A percentile compares a stretch with the other conserved stretches of the same genome.
Conservation (phyloP, 352 stramenopile genomes). For the Pythium brachiatum region DNA sequence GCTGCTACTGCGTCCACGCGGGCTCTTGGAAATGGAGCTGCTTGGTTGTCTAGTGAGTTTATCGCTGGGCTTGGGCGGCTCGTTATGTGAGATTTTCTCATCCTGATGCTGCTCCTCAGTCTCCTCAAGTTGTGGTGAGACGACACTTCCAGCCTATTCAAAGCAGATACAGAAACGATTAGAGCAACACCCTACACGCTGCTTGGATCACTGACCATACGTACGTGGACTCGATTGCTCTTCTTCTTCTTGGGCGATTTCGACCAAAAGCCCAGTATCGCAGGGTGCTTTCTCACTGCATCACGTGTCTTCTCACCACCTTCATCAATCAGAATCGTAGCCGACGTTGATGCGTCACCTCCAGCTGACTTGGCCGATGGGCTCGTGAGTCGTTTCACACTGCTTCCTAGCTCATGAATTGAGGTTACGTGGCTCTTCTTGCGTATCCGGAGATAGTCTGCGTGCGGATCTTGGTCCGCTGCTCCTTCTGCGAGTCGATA, state of each 20-base stretch:
- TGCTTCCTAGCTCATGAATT: background rate
- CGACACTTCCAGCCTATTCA: constrained; percentile 8
- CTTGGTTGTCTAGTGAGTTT: background rate
- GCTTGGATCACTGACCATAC: background rate
- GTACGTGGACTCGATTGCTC: constrained; percentile 21
- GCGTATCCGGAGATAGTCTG: constrained; percentile 15
- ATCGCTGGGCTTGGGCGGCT: background rate
- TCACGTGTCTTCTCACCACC: background rate
- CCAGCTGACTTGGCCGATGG: too few relatives aligned
- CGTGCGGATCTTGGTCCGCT: background rate
- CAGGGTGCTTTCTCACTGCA: background rate
- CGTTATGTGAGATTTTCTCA: background rate
- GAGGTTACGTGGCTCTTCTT: constrained; percentile 10
- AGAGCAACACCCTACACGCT: background rate
- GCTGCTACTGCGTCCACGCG: background rate
- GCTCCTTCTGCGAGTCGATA: constrained; percentile 22
- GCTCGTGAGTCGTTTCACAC: background rate
- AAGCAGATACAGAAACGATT: background rate
- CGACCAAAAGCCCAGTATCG: constrained; percentile 4
- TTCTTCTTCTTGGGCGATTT: constrained; percentile 9
- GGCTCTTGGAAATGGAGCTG: too few relatives aligned
- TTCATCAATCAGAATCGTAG: constrained; percentile 9
- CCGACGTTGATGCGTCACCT: background rate
- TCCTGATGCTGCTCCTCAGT: background rate
- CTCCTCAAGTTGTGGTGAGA: constrained; percentile 15